Conservation (phyloP, 2,329 filamentous ascomycete species). For the Capronia coronata region DNA sequence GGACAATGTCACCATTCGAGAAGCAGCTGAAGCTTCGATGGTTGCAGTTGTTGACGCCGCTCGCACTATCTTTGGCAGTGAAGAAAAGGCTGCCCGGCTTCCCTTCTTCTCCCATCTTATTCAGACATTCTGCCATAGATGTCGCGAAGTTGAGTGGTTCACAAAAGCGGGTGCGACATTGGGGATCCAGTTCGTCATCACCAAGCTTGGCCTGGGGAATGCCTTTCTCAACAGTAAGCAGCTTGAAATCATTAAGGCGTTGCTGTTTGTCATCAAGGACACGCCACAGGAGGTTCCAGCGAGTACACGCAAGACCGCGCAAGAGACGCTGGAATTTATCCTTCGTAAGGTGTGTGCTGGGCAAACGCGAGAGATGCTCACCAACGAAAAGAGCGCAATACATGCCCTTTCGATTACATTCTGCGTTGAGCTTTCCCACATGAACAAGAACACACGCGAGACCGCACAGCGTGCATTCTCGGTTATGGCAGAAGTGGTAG, state of each 20-base stretch:
- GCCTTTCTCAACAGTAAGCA: conserved; percentile 76
- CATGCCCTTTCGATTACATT: conserved; percentile 75
- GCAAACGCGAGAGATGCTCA: conserved; percentile 70
- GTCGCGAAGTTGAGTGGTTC: conserved; percentile 98
- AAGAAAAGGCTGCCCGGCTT: conserved; percentile 64
- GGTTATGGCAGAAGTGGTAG: conserved; percentile 70
- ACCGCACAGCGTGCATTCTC: conserved; percentile 76
- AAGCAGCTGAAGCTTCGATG: conserved; percentile 73
- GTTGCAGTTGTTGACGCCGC: conserved; percentile 71
- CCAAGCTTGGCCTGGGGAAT: conserved; percentile 76
- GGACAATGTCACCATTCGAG: conserved; percentile 70
- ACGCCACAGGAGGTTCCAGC: conserved; percentile 92
- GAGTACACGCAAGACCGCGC: conserved; percentile 74
- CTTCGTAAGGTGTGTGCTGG: conserved; percentile 71
- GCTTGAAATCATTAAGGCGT: conserved; percentile 78
- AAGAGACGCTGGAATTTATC: conserved; percentile 73
- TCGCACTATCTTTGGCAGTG: conserved; percentile 68
- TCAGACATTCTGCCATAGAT: conserved; percentile 83
- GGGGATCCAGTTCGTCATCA: conserved; percentile 82
- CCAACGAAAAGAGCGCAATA: conserved; percentile 60
- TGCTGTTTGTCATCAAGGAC: conserved; percentile 97
- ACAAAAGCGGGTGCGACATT: conserved; percentile 88
- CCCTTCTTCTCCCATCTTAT: conserved; percentile 80
- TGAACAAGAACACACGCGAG: conserved; percentile 90
- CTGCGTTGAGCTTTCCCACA: conserved; percentile 82